These are phyloP conservation scores for Magnolia sinica DNA, from an alignment of 164 flowering plant species.

Conservation along the genomic window DNA sequence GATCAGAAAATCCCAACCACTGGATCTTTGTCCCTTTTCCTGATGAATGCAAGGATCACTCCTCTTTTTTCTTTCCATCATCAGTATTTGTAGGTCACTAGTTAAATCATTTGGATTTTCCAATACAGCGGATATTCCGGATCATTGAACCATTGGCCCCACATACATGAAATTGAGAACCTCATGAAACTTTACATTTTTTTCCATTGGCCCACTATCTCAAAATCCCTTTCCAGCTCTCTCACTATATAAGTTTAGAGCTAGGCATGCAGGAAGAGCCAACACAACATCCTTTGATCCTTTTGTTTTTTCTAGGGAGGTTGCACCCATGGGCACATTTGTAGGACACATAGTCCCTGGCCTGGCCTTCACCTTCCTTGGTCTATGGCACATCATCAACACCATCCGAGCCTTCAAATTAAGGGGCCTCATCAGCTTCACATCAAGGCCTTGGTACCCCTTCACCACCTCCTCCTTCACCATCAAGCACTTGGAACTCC, in stretches of 20 bases:
- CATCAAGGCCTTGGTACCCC: conserved; percentile 54
- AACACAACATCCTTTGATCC: background rate
- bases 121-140: too few relatives aligned
- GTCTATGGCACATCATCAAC: conserved; percentile 63
- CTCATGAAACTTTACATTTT: background rate
- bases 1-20: too few relatives aligned
- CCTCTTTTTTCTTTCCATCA: too few relatives aligned
- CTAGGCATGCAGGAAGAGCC: background rate
- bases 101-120: too few relatives aligned
- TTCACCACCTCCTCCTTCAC: conserved; percentile 24
- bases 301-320: conserved; percentile 5
- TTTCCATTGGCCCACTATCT: background rate
- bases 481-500: conserved; percentile 53
- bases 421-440: conserved; percentile 37
- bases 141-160: too few relatives aligned
- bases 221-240: background rate
- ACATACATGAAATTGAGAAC: background rate
- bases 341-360: conserved; percentile 65
- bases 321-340: conserved; percentile 55
- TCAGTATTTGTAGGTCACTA: too few relatives aligned
- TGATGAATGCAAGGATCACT: too few relatives aligned
- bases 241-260: conserved; percentile 29
- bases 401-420: conserved; percentile 42
- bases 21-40: too few relatives aligned
- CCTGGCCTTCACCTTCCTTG: conserved; percentile 55